These are phyloP conservation scores for Aspergillus coremiiformis DNA, from an alignment of 495 filamentous ascomycete genomes.

Conservation along the genomic window DNA sequence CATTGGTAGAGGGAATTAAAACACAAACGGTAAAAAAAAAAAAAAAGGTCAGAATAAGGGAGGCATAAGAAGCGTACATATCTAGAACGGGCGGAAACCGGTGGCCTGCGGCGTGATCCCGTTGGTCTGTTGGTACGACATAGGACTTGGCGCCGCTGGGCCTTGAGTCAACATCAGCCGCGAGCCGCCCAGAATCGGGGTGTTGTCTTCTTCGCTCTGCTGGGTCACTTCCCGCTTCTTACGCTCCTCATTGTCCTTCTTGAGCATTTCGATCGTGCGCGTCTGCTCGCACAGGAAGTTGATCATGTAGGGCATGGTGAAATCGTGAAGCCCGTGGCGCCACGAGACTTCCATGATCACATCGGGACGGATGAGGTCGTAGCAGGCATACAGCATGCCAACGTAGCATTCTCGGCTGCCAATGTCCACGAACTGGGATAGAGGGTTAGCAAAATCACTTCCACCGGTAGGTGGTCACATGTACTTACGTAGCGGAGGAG, in stretches of 20 bases:
- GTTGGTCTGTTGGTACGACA: conserved; percentile 65
- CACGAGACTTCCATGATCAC: conserved; percentile 93
- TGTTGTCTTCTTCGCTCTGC: conserved; percentile 82
- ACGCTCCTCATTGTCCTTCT: conserved; percentile 96
- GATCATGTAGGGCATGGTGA: conserved; percentile 99
- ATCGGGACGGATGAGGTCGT: conserved; percentile 90
- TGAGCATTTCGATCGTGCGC: conserved; percentile 71
- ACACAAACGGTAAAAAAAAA: conserved; percentile 9
- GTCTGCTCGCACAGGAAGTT: conserved; percentile 91
- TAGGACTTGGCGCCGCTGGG: conserved; percentile 51
- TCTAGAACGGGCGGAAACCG: conserved; percentile 57
- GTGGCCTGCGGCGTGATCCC: conserved; percentile 76
- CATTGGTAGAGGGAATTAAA: conserved; percentile 1
- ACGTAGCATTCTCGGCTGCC: conserved; percentile 98
- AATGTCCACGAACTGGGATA: conserved; percentile 89
- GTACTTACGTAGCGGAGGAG: conserved; percentile 86
- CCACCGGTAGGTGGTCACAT: neutral
- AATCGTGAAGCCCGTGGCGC: conserved; percentile 91
- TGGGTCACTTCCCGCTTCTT: conserved; percentile 82
- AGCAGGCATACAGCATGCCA: conserved; percentile 97
- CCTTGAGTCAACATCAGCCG: conserved; percentile 99
- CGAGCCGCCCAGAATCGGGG: conserved; percentile 84
- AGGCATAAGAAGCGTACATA: conserved; percentile 5
- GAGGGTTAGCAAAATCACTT: conserved; percentile 2
- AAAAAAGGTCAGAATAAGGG: conserved; percentile 7